Base-by-base conservation (phyloP, 345 rosid species). In the Citrus maxima region DNA sequence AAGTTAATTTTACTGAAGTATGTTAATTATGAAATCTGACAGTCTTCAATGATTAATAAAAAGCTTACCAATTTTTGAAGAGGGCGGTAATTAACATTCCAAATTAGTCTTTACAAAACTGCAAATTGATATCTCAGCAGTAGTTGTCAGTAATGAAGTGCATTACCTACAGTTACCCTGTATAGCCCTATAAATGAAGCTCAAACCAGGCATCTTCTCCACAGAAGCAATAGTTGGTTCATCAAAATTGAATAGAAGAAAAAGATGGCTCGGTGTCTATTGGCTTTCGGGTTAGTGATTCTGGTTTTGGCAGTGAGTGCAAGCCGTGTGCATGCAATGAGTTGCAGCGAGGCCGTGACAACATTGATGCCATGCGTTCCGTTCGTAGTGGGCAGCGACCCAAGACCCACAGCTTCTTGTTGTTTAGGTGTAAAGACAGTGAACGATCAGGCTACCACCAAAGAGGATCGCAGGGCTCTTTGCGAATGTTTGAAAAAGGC, bases 401-500 rank as follows among this genome's bases (percentile, higher is more conserved):
- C 64, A 5, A 25, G 0, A 0, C 83, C 68, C 4, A 4, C 24
- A 7, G 71, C 12, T 4, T 4, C 70, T 21, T 77, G 84, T 65
- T 35, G 78, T 30, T 4, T 1, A 5, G 75, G 54, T 0, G 60
- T 73, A 25, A 22, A 27, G 37, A 72, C 16, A 9, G 16, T 80
- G 67, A 28, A 72, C 25, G 49, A 76, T 27, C 24, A 19, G 71
- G 82, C 84, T 3, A 22, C 4, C 54, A 35, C 80, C 32, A 77
- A 59, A 14, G 49, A 58, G n/a, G 77, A 37, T n/a, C 83, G 80
- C 3, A 32, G 63, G 70, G 22, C 68, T 14, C 56, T 82, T 21
- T 82, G 88, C 24, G 22, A 73, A 5, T 80, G 86, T 64, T 78
- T 78, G 22, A 78, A 79, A 54, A 55, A 75, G 16, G 77, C 66